Conservation (phyloP, 805 yeast species). For the Lipomyces chichibuensis region DNA sequence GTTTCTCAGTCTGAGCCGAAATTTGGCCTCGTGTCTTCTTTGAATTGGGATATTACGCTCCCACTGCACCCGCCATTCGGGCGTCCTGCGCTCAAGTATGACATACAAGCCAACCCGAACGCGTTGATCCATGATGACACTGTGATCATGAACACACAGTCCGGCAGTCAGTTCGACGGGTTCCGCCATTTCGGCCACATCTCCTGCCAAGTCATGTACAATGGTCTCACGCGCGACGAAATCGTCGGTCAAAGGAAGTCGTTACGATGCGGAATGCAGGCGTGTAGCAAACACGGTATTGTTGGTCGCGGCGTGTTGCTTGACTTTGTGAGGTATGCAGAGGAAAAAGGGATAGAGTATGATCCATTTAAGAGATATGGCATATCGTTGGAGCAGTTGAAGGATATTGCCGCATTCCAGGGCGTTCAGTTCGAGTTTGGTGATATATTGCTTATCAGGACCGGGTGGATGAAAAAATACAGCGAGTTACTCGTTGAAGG, state of each 20-base stretch:
- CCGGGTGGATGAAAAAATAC: constrained; percentile 43
- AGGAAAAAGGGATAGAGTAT: constrained; percentile 39
- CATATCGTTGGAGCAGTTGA: constrained; percentile 38
- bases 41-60: constrained; percentile 38
- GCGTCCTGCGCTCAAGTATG: constrained; percentile 36
- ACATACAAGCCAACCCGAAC: constrained; percentile 21
- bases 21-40: constrained; percentile 31
- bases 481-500: constrained; percentile 24
- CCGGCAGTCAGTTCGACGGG: constrained; percentile 43
- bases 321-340: constrained; percentile 43
- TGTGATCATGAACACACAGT: constrained; percentile 40
- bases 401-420: constrained; percentile 37
- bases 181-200: constrained; percentile 41
- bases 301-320: constrained; percentile 45
- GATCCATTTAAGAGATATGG: constrained; percentile 39
- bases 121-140: constrained; percentile 39
- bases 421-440: constrained; percentile 41
- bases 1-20: constrained; percentile 27
- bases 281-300: constrained; percentile 39
- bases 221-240: constrained; percentile 38
- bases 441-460: constrained; percentile 43
- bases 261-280: constrained; percentile 36
- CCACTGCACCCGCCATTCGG: constrained; percentile 36
- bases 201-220: constrained; percentile 34
- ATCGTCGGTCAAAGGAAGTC: constrained; percentile 32